Base-by-base conservation (phyloP, 1,139 yeast genomes). In the Hyphopichia burtonii region DNA sequence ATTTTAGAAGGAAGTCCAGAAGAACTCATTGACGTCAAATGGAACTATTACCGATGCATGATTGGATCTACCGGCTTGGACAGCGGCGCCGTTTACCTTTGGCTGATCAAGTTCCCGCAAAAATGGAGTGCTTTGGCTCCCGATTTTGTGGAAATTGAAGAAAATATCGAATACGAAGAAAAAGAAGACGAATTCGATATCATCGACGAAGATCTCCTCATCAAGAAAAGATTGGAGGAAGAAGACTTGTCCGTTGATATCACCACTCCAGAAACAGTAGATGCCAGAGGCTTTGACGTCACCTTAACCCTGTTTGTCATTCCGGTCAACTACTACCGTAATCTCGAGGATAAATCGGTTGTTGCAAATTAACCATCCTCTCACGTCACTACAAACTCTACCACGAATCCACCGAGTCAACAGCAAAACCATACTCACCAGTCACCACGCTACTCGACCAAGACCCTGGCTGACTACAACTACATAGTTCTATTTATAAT, bases 81-180 rank as follows among this genome's bases (percentile, higher is more conserved):
- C 55, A 77, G 88, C 31, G 98, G 98, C 0, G 73, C 80, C 22
- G 76, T 91, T 1, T 90, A 88, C 58, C 60, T 87, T 38, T 93
- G 97, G 97, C 81, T 86, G 42, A 78, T 88, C 15, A 80, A 79
- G 36, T 80, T 87, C 32, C 95, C 96, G 0, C 97, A 90, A 55
- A 86, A 88, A 63, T 91, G 99, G 99, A 86, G 96, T 61, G 96
- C 97, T 0, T 71, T 91, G 51, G 98, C 98, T 0, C 98, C 98
- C 0, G 99, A 93, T 61, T 91, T 93, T 59, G 96, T 86, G 41
- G 98, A 91, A 59, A 83, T 91, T 34, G 97, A 91, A 58, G 96
- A 91, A 55, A 91, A 90, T 55, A 84, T 89, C 12, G 90, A 87
- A 46, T 91, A 91, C 61, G 80, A 82, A 48, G 99, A 91, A 56